A percentile compares a stretch with the other conserved stretches of the same genome.
Conservation (phyloP, 495 filamentous ascomycete genomes). For the Baudoinia panamericana region DNA sequence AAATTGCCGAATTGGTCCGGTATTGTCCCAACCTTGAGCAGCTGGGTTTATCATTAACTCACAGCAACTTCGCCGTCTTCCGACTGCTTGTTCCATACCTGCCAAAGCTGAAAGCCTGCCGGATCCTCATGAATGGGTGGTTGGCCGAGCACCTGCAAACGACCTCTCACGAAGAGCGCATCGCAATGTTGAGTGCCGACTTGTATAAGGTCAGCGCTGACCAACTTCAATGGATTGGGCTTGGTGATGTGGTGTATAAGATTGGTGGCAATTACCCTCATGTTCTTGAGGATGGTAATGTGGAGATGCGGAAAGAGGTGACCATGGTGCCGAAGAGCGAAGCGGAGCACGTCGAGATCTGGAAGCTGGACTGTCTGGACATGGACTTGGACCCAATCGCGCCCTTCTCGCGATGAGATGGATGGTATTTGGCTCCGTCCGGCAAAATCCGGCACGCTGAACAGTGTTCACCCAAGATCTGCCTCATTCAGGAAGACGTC, state of each 20-base stretch:
- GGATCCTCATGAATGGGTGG: constrained; percentile 22
- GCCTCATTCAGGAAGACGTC: too few species aligned
- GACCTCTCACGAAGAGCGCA: constrained; percentile 21
- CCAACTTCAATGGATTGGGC: constrained; percentile 24
- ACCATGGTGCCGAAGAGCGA: constrained; percentile 11
- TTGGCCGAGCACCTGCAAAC: constrained; percentile 17
- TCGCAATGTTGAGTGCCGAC: constrained; percentile 14
- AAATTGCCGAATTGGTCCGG: constrained; percentile 40
- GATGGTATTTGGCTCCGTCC: too few species aligned
- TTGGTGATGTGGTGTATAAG: constrained; percentile 25
- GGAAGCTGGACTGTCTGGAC: constrained; percentile 19
- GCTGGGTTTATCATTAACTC: constrained; percentile 25
- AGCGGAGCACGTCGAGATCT: constrained; percentile 25
- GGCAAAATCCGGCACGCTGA: too few species aligned
- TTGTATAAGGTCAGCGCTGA: constrained; percentile 4
- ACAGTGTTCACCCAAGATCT: too few species aligned
- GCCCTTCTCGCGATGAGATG: constrained; percentile 11
- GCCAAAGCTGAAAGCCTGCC: constrained; percentile 25
- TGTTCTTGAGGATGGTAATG: constrained; percentile 8
- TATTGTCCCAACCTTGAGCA: constrained; percentile 48
- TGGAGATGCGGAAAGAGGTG: constrained; percentile 18
- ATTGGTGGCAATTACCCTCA: constrained; percentile 14
- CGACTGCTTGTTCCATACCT: constrained; percentile 22
- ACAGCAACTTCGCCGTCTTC: constrained; percentile 5
- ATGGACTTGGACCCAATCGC: constrained; percentile 12